Conservation (phyloP, 1,284 basidiomycete species). For the Melampsora americana region DNA sequence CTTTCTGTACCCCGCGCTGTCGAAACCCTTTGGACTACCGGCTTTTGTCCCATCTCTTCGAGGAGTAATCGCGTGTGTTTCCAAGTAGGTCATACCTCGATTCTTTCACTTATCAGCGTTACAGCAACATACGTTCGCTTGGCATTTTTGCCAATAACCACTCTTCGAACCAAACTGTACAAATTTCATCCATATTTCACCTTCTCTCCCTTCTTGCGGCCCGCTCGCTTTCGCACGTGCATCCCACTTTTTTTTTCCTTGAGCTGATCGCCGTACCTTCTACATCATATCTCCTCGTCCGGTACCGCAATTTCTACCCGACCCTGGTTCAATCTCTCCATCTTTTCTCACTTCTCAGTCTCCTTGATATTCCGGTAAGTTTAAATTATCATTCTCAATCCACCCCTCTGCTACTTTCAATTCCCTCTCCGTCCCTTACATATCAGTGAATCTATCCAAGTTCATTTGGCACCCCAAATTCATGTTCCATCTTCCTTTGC, state of each 20-base stretch:
- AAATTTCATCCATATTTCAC: neutral
- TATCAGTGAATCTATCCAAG: neutral
- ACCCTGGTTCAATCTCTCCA: neutral
- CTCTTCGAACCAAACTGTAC: neutral
- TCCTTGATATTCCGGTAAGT: neutral
- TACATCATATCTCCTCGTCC: neutral
- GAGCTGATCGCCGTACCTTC: neutral
- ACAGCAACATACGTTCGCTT: neutral
- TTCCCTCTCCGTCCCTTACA: neutral
- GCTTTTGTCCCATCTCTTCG: neutral
- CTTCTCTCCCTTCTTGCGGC: neutral
- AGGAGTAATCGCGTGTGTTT: neutral
- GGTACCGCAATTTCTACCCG: neutral
- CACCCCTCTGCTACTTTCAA: neutral
- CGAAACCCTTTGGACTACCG: neutral
- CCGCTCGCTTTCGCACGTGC: slow-evolving; percentile 12
- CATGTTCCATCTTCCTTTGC: neutral
- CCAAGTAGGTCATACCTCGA: neutral
- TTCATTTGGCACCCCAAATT: neutral
- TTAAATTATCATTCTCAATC: neutral
- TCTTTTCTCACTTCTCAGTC: neutral
- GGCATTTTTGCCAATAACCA: neutral
- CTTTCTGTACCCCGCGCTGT: neutral
- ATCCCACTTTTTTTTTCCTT: neutral
- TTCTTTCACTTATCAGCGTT: neutral